phyloP scores from a whole-genome alignment of 768 basidiomycete genomes.

The Hebeloma cylindrosporum region DNA sequence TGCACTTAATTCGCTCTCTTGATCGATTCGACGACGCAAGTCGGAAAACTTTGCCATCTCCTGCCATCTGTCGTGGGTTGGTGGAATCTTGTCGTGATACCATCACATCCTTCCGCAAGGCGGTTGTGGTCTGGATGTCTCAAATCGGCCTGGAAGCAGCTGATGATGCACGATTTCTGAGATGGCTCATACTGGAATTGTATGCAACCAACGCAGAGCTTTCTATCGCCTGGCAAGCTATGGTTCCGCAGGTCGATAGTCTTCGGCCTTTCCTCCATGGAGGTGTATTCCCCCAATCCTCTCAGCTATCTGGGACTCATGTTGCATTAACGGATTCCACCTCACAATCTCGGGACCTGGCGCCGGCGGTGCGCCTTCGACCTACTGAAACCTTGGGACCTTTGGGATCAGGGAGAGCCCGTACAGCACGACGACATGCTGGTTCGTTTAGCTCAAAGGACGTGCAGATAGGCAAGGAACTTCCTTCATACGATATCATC shows the following conservation, averaged over 20 bases:
- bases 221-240: slow-evolving; percentile 77
- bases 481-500: slow-evolving; percentile 63
- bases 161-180: slow-evolving; percentile 84
- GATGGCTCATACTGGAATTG: slow-evolving; percentile 83
- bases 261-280: slow-evolving; percentile 62
- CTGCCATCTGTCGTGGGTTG: slow-evolving; percentile 71
- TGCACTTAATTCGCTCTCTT: slow-evolving; percentile 80
- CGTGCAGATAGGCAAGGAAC: slow-evolving; percentile 80
- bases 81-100: slow-evolving; percentile 84
- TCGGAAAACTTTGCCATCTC: slow-evolving; percentile 65
- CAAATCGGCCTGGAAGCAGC: slow-evolving; percentile 75
- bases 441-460: slow-evolving; percentile 96
- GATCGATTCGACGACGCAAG: slow-evolving; percentile 89
- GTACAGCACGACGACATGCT: slow-evolving; percentile 76
- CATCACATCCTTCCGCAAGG: slow-evolving; percentile 81
- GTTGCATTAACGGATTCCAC: neutral
- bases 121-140: slow-evolving; percentile 76
- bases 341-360: slow-evolving; percentile 8
- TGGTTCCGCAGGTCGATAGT: slow-evolving; percentile 68
- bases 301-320: slow-evolving; percentile 9
- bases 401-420: slow-evolving; percentile 34
- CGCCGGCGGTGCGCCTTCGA: slow-evolving; percentile 31
- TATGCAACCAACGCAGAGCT: slow-evolving; percentile 91
- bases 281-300: slow-evolving; percentile 24
- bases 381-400: slow-evolving; percentile 24